Conservation (phyloP, 2,329 filamentous ascomycete genomes). For the Tolypocladium endophyticum region DNA sequence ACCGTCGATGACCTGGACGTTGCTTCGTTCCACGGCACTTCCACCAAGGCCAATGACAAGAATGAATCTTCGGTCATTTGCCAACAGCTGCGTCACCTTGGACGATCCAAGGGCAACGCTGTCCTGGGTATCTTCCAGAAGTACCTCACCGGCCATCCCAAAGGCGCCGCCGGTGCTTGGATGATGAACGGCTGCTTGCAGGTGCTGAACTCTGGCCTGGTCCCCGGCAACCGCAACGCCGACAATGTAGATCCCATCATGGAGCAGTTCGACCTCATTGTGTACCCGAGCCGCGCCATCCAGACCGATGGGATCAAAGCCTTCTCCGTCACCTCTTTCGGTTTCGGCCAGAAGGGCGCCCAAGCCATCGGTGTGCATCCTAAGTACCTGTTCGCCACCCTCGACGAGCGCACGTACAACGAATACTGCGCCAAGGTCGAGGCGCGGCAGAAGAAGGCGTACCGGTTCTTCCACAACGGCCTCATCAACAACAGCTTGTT, state of each 20-base stretch:
- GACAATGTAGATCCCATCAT: conserved; percentile 95
- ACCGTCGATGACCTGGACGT: conserved; percentile 93
- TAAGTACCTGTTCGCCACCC: conserved; percentile 89
- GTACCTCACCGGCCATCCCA: conserved; percentile 95
- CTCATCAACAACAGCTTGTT: conserved; percentile 97
- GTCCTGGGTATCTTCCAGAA: conserved; percentile 98
- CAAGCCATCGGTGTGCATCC: conserved; percentile 96
- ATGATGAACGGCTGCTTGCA: conserved; percentile 99
- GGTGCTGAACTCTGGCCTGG: conserved; percentile 84
- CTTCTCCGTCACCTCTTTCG: conserved; percentile 97
- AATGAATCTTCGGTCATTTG: conserved; percentile 98
- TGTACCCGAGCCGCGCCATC: conserved; percentile 89
- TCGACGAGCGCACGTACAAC: conserved; percentile 74
- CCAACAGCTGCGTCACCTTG: conserved; percentile 89
- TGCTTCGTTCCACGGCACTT: conserved; percentile 97
- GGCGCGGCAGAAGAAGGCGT: conserved; percentile 94
- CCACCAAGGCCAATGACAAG: conserved; percentile 98
- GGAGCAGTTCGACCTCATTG: conserved; percentile 96
- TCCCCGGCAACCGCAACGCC: conserved; percentile 94
- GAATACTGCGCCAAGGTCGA: conserved; percentile 82
- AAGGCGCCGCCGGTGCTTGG: conserved; percentile 98
- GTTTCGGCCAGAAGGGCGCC: conserved; percentile 97
- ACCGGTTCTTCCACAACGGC: conserved; percentile 97
- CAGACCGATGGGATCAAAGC: conserved; percentile 98
- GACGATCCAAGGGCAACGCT: conserved; percentile 92